Percentiles rank a stretch among this genome's conserved stretches.
These are phyloP conservation scores for Aureoboletus auriporus DNA, from an alignment of 768 basidiomycete species.

Conservation along the genomic window DNA sequence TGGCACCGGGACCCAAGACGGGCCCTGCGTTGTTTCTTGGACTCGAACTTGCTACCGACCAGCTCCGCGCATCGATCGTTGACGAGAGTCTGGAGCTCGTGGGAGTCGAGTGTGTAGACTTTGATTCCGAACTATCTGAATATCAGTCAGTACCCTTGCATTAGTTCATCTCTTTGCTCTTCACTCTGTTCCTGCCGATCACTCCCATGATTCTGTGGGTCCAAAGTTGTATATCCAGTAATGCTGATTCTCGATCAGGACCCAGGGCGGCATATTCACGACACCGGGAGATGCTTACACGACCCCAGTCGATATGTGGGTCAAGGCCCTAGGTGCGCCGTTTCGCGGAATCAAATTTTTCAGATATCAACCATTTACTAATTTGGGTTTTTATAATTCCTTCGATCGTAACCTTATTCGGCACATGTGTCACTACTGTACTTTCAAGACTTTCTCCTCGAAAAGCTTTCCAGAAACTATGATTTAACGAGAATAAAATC, in stretches of 20 bases:
- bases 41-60: slow-evolving; percentile 81
- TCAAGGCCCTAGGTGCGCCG: slow-evolving; percentile 68
- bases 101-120: slow-evolving; percentile 79
- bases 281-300: slow-evolving; percentile 84
- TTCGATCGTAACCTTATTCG: slow-evolving; percentile 30
- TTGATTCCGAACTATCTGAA: slow-evolving; percentile 74
- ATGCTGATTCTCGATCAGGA: slow-evolving; percentile 43
- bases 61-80: slow-evolving; percentile 77
- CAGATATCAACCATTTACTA: slow-evolving; percentile 33
- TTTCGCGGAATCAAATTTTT: slow-evolving; percentile 61
- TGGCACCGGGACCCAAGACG: slow-evolving; percentile 36
- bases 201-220: neutral
- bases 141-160: slow-evolving; percentile 60
- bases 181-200: neutral
- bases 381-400: slow-evolving; percentile 31
- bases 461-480: slow-evolving; percentile 66
- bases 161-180: neutral
- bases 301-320: slow-evolving; percentile 89
- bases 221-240: slow-evolving; percentile 9
- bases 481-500: slow-evolving; percentile 70
- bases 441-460: slow-evolving; percentile 63
- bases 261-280: slow-evolving; percentile 82
- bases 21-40: slow-evolving; percentile 70
- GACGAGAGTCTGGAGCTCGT: slow-evolving; percentile 81
- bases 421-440: slow-evolving; percentile 27